Evolutionary conservation across 2,329 filamentous ascomycete species (phyloP).

Genomic region (Talaromyces islandicus): DNA sequence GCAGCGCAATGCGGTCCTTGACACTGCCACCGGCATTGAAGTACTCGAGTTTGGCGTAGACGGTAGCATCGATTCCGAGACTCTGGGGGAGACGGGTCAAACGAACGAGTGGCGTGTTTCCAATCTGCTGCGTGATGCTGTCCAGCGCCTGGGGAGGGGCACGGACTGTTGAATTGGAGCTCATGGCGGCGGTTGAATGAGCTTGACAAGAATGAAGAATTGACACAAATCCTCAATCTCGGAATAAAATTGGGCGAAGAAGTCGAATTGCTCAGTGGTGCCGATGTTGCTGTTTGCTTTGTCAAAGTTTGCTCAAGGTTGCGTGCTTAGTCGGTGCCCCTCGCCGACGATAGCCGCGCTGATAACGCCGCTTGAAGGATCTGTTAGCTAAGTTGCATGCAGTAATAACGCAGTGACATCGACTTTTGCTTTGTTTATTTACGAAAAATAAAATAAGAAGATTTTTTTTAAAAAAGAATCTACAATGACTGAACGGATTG

Average conservation of each 20-base stretch:
- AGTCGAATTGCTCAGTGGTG: not conserved
- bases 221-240: not conserved
- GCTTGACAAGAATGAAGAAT: not conserved
- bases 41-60: constrained; percentile 86
- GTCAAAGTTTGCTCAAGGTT: not conserved
- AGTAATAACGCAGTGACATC: not conserved
- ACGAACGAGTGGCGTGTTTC: constrained; percentile 90
- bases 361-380: not conserved
- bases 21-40: constrained; percentile 93
- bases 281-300: not conserved
- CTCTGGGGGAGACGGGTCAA: constrained; percentile 90
- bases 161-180: constrained; percentile 23
- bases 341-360: constrained; percentile 4
- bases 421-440: not conserved
- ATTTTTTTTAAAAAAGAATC: no score
- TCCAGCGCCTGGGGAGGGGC: constrained; percentile 53
- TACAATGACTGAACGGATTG: not conserved
- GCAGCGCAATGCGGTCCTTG: constrained; percentile 90
- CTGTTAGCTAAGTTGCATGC: not conserved
- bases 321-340: not conserved
- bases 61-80: constrained; percentile 78
- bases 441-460: not conserved
- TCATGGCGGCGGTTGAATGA: not conserved
- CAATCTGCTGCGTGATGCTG: constrained; percentile 80
- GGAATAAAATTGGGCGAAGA: not conserved